phyloP scores from a whole-genome alignment of 2,329 filamentous ascomycete genomes.

The Aspergillus transmontanensis region DNA sequence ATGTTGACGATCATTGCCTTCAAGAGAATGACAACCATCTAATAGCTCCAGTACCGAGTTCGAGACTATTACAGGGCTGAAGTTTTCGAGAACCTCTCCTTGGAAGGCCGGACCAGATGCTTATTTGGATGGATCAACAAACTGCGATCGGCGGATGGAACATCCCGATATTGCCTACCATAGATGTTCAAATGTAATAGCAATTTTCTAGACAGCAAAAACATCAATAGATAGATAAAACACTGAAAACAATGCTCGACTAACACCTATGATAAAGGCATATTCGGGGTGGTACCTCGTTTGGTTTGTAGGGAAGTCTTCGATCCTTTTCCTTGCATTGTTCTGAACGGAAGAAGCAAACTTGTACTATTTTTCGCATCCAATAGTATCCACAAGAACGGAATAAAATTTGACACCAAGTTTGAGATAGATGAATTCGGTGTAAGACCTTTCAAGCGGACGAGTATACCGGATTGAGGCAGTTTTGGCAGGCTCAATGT shows the following conservation, averaged over 20 bases:
- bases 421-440: background rate
- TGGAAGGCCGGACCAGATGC: background rate
- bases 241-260: background rate
- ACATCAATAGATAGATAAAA: background rate
- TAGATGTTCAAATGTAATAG: background rate
- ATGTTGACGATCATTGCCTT: background rate
- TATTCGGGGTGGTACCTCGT: background rate
- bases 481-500: too few relatives aligned
- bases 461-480: background rate
- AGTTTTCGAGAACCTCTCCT: background rate
- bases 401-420: background rate
- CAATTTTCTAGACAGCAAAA: background rate
- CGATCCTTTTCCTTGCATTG: too few relatives aligned
- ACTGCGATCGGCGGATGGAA: background rate
- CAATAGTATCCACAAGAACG: background rate
- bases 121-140: background rate
- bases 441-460: background rate
- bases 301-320: background rate
- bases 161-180: background rate
- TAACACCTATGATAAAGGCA: background rate
- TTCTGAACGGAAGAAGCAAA: background rate
- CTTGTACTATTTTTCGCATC: background rate
- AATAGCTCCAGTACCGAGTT: background rate
- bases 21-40: background rate
- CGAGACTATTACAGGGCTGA: background rate